phyloP scores from a whole-genome alignment of 768 basidiomycete genomes.

The Scleroderma citrinum region DNA sequence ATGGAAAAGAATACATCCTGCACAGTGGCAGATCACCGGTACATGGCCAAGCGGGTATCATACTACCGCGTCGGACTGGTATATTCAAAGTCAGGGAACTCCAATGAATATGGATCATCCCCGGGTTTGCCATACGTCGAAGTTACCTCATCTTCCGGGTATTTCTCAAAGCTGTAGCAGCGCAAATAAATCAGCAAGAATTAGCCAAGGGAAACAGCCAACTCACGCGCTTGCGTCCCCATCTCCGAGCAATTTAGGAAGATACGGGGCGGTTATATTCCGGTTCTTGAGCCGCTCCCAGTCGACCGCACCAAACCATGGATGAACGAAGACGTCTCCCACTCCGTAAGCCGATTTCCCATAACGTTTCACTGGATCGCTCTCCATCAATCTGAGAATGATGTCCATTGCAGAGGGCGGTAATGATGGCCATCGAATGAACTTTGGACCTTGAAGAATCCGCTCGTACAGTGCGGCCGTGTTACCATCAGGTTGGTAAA shows the following conservation, averaged over 20 bases:
- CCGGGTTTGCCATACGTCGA: constrained; percentile 53
- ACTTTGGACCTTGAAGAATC: constrained; percentile 70
- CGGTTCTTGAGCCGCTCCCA: constrained; percentile 76
- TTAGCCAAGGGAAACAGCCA: neutral
- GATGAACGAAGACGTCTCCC: constrained; percentile 87
- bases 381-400: constrained; percentile 85
- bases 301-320: constrained; percentile 92
- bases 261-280: constrained; percentile 95
- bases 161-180: constrained; percentile 59
- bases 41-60: neutral
- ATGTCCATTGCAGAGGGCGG: constrained; percentile 78
- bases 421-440: constrained; percentile 75
- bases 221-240: constrained; percentile 93
- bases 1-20: no score
- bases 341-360: constrained; percentile 87
- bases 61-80: constrained; percentile 22
- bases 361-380: constrained; percentile 81
- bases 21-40: neutral
- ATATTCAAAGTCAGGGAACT: constrained; percentile 81
- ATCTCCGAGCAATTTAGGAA: constrained; percentile 87
- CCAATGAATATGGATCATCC: constrained; percentile 55
- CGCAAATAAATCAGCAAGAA: constrained; percentile 7
- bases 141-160: constrained; percentile 68
- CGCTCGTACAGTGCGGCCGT: constrained; percentile 89
- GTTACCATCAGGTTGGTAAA: constrained; percentile 81